Evolutionary conservation across 768 basidiomycete species (phyloP), one percentile per base, ranked within the genome.

Genomic region (Chalciporus pseudorubinellus): DNA sequence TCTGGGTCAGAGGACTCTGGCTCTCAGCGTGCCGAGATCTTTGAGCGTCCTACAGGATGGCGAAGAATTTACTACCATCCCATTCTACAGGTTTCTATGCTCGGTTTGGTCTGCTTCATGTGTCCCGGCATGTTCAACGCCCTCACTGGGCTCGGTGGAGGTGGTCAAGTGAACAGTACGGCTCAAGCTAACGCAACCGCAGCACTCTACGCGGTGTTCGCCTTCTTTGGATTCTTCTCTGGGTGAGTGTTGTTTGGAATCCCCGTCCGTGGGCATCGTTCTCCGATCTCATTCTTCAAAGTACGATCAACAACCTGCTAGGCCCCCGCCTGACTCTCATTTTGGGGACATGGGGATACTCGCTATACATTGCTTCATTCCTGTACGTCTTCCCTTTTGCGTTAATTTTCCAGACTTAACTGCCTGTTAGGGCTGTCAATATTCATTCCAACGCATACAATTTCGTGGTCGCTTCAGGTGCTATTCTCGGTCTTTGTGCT

Each of bases 71-170:
- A 84, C 64, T 77, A 79, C 53, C 76, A 85, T 54, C 80, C 84
- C 0, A 1, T 50, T 19, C 29, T 56, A 13, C 66, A 68, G 48
- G 70, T 87, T 44, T 48, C 48, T 0, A 70, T 91, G 67, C 73
- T 89, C 16, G 89, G 86, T 38, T 75, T 89, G 42, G 81, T 89
- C 21, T 67, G 60, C 53, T 83, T 83, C 63, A 80, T 83, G 81
- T 56, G 72, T 50, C 71, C 70, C 65, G 89, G 89, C 51, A 77
- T 90, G 50, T 91, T 88, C 71, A 92, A 91, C 61, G 83, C 89
- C 0, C 72, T 91, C 60, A 85, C 81, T 49, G 89, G 90, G 29
- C 76, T 94, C 40, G 91, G 92, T 4, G 89, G 78, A 39, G 89
- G 87, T 39, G 91, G 91, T 0, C 86, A 87, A 67, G 62, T 89